Evolutionary conservation across 2,329 filamentous ascomycete genomes (phyloP).

Genomic region (Penicillium hesseltinei): DNA sequence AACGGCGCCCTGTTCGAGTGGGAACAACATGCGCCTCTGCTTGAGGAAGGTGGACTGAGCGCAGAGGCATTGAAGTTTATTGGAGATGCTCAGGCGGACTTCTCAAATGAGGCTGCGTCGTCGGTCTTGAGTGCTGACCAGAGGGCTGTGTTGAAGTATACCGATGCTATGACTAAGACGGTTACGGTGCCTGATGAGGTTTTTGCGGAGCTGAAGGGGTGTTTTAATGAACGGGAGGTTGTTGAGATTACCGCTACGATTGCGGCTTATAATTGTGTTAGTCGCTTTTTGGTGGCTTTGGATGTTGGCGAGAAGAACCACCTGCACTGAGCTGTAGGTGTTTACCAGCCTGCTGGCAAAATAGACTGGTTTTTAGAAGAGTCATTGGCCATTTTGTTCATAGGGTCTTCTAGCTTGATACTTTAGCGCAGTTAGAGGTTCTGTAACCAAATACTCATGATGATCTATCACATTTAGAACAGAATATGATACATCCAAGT

Average conservation of each 20-base stretch:
- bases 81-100: conserved; percentile 32
- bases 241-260: conserved; percentile 79
- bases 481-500: neutral
- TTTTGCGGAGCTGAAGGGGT: conserved; percentile 60
- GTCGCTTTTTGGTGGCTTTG: conserved; percentile 76
- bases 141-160: conserved; percentile 68
- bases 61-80: conserved; percentile 43
- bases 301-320: conserved; percentile 56
- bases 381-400: neutral
- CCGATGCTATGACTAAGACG: conserved; percentile 79
- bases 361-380: neutral
- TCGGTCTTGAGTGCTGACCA: conserved; percentile 56
- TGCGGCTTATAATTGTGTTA: conserved; percentile 81
- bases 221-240: conserved; percentile 68
- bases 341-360: neutral
- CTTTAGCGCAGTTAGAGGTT: neutral
- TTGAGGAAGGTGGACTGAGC: conserved; percentile 59
- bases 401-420: neutral
- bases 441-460: neutral
- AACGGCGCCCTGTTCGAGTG: conserved; percentile 86
- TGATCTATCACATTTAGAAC: neutral
- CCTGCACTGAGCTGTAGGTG: conserved; percentile 3
- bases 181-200: conserved; percentile 68
- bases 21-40: conserved; percentile 73
- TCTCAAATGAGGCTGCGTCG: conserved; percentile 24